These are phyloP conservation scores for Xylaria telfairii DNA, from an alignment of 495 filamentous ascomycete species.

Conservation along the genomic window DNA sequence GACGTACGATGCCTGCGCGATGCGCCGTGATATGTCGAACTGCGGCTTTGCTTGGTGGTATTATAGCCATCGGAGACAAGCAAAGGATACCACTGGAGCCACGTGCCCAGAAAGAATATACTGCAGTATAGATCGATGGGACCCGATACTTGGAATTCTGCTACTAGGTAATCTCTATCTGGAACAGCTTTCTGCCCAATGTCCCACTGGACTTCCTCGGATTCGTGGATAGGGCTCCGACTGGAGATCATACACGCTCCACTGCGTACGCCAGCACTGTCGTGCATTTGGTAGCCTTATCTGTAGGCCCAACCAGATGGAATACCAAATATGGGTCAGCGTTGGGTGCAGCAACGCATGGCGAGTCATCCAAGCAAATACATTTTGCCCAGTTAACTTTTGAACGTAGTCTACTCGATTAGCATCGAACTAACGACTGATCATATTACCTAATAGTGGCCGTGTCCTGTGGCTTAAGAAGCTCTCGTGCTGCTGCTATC, in stretches of 20 bases:
- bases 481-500: slow-evolving; percentile 74
- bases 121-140: slow-evolving; percentile 22
- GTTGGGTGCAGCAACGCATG: slow-evolving; percentile 10
- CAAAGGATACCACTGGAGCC: slow-evolving; percentile 35
- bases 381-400: neutral
- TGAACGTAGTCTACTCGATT: neutral
- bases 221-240: slow-evolving; percentile 12
- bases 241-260: slow-evolving; percentile 8
- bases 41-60: neutral
- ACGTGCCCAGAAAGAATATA: slow-evolving; percentile 35
- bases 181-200: slow-evolving; percentile 38
- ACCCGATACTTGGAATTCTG: slow-evolving; percentile 18
- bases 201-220: slow-evolving; percentile 35
- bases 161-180: slow-evolving; percentile 21
- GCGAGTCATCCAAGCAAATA: slow-evolving; percentile 6
- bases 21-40: neutral
- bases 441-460: slow-evolving; percentile 41
- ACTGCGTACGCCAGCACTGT: slow-evolving; percentile 16
- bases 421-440: neutral
- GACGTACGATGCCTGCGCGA: neutral
- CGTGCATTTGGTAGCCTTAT: slow-evolving; percentile 26
- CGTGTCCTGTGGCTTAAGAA: slow-evolving; percentile 60
- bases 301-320: slow-evolving; percentile 15
- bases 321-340: slow-evolving; percentile 16
- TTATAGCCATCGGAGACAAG: slow-evolving; percentile 16